phyloP scores from a whole-genome alignment of 768 basidiomycete species.

The Pluteus cervinus region DNA sequence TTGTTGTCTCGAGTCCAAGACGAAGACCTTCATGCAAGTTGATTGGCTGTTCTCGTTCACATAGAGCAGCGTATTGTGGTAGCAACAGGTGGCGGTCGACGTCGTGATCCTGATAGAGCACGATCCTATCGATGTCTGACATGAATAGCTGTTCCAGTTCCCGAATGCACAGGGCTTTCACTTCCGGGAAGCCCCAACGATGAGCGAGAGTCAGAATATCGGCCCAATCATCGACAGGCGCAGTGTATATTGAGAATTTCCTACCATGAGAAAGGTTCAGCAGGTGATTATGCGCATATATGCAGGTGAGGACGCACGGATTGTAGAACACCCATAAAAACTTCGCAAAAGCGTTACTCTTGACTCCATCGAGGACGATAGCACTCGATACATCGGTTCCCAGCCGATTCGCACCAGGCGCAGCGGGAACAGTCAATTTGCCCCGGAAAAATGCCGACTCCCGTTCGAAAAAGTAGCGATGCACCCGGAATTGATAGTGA shows the following conservation, averaged over 20 bases:
- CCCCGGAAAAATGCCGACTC: constrained; percentile 42
- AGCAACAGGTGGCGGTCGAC: constrained; percentile 45
- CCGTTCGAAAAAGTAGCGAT: constrained; percentile 46
- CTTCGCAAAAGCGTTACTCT: constrained; percentile 31
- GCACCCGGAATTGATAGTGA: constrained; percentile 45
- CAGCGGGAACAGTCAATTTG: constrained; percentile 25
- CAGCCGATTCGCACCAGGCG: constrained; percentile 21
- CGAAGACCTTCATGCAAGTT: constrained; percentile 45
- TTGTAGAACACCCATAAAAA: constrained; percentile 57
- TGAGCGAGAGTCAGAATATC: constrained; percentile 48
- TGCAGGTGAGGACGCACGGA: constrained; percentile 29
- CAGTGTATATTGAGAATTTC: constrained; percentile 36
- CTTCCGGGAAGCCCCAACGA: constrained; percentile 48
- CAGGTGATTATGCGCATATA: constrained; percentile 18
- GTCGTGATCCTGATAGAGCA: constrained; percentile 45
- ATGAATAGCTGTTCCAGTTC: constrained; percentile 43
- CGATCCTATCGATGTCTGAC: constrained; percentile 45
- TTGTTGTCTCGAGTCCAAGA: constrained; percentile 51
- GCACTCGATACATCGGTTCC: constrained; percentile 35
- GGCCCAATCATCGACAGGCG: constrained; percentile 45
- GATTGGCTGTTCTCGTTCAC: constrained; percentile 44
- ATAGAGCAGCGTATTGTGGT: constrained; percentile 45
- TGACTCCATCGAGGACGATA: constrained; percentile 33
- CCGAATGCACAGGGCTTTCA: constrained; percentile 46
- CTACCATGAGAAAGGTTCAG: constrained; percentile 8